Evolutionary conservation across 2,329 filamentous ascomycete genomes (phyloP), one percentile per base, ranked within the genome.

Genomic region (Aphanoascus verrucosus): DNA sequence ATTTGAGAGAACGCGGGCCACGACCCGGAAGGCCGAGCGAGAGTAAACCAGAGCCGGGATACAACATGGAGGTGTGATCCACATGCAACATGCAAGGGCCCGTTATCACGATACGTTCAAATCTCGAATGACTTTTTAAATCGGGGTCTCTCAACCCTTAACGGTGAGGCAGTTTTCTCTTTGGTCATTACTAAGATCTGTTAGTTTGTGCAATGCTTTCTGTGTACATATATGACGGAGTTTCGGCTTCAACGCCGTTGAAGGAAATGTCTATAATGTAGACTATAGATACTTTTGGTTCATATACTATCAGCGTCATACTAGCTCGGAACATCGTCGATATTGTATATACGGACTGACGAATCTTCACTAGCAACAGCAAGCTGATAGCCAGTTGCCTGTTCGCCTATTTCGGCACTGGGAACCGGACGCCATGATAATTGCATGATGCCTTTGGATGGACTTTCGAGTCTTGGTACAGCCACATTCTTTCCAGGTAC

Each of bases 1-100:
- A 97, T 70, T 70, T 96, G 57, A 74, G 77, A 61, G 83, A 86
- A 60, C 76, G 91, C 59, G 91, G 91, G 0, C 90, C 90, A 2
- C 76, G 91, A 46, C 86, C 71, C 79, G 57, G 80, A 73, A 42
- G 78, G 73, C 79, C 64, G 1, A 64, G 64, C 28, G 70, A 78
- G 62, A 74, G 66, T 0, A 55, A 53, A 47, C 15, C 38, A 11
- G 49, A 46, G n/a, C 54, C 49, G 9, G 40, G 34, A 15, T 56
- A 53, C 45, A 49, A 53, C 31, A 52, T 52, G 50, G 50, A 52
- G 32, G 23, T 52, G 17, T 52, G 23, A 43, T n/a, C 38, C 23
- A n/a, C n/a, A n/a, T n/a, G n/a, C 23, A 28, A 7, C n/a, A n/a
- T 28, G 3, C 23, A 28, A 34, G 5, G 23, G 31, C 4, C 28